These are phyloP conservation scores for Mollisiaceae sp. DNA, from an alignment of 2,329 filamentous ascomycete genomes.

Conservation along the genomic window DNA sequence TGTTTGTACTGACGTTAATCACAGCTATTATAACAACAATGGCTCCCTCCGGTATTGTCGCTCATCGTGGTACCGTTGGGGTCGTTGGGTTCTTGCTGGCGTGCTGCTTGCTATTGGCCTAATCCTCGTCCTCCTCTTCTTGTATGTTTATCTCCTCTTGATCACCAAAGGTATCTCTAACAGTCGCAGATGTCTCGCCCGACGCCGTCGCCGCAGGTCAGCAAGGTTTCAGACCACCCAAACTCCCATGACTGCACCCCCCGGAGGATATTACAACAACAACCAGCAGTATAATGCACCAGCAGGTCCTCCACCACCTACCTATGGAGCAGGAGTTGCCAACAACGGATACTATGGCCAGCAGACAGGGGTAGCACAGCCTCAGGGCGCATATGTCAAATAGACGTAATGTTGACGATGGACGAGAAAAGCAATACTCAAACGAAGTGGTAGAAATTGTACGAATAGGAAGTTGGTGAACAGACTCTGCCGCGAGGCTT, in stretches of 20 bases:
- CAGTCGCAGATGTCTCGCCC: conserved; percentile 5
- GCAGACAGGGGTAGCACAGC: conserved; percentile 29
- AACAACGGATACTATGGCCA: conserved; percentile 28
- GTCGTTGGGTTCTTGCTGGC: conserved; percentile 11
- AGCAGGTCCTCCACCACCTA: conserved; percentile 2
- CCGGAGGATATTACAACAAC: conserved; percentile 2
- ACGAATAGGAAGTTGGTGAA: not conserved
- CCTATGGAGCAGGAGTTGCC: not conserved
- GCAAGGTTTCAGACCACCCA: not conserved
- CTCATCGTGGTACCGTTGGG: not conserved
- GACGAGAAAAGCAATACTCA: not conserved
- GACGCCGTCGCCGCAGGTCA: not conserved
- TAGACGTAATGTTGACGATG: conserved; percentile 1
- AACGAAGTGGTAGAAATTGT: not conserved
- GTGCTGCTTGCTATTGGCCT: conserved; percentile 3
- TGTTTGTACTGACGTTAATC: not conserved
- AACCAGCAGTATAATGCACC: conserved; percentile 8
- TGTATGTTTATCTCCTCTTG: not conserved
- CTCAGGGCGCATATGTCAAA: conserved; percentile 26
- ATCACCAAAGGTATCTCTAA: not conserved
- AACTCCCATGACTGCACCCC: conserved; percentile 8
- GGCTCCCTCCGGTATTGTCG: not conserved
- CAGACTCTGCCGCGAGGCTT: no score
- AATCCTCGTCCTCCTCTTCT: conserved; percentile 3
- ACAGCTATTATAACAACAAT: conserved; percentile 1